Conservation (phyloP, 2,329 filamentous ascomycete genomes). For the Phyllosticta citrichinensis region DNA sequence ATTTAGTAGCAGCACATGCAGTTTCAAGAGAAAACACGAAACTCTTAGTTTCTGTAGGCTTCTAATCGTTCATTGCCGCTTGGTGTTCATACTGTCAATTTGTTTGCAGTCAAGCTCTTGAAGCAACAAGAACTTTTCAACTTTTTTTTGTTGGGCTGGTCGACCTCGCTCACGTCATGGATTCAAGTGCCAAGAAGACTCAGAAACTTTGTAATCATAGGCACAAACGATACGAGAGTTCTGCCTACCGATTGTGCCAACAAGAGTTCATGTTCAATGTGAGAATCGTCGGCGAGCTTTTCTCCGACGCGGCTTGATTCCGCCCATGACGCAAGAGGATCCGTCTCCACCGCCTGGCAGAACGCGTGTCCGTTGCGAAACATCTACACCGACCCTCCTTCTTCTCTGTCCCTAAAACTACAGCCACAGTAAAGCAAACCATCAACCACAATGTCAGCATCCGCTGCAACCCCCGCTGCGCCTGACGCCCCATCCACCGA, state of each 20-base stretch:
- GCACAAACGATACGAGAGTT: too few species aligned
- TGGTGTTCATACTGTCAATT: too few species aligned
- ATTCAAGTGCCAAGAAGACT: too few species aligned
- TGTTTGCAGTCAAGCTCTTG: too few species aligned
- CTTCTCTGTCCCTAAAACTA: neutral
- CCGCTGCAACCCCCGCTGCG: neutral
- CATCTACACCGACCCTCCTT: neutral
- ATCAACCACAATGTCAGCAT: neutral
- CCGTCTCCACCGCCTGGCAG: slow-evolving; percentile 7
- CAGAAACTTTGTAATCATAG: too few species aligned
- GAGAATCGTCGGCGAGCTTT: neutral
- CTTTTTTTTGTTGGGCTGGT: too few species aligned
- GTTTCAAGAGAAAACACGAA: neutral
- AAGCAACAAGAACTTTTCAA: too few species aligned
- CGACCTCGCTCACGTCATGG: too few species aligned
- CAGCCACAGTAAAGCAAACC: neutral
- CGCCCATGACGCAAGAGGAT: slow-evolving; percentile 5
- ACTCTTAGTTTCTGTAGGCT: too few species aligned
- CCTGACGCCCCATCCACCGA: neutral
- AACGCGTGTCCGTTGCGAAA: neutral
- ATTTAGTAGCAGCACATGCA: neutral
- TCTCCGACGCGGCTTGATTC: neutral
- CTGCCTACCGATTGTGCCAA: too few species aligned
- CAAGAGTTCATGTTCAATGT: neutral
- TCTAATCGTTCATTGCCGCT: too few species aligned